Conservation (phyloP, 164 flowering plant species). For the Stephania yunnanensis region DNA sequence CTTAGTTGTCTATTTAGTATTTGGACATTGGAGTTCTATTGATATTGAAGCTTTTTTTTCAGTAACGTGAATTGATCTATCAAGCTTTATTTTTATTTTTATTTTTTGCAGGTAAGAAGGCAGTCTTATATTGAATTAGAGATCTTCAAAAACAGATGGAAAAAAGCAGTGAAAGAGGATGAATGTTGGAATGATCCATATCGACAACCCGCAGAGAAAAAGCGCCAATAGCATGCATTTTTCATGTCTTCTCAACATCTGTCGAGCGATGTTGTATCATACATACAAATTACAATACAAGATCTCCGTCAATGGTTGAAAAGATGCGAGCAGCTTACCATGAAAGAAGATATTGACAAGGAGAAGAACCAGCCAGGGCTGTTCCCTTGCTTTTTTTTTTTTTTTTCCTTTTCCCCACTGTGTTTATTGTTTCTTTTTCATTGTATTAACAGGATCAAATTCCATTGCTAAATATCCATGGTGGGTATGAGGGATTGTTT, state of each 20-base stretch:
- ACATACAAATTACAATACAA: not conserved
- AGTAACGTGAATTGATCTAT: not conserved
- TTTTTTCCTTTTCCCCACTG: not conserved
- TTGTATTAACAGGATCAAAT: no score
- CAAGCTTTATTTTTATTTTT: not conserved
- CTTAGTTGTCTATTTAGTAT: not conserved
- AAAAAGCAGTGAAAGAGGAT: constrained; percentile 54
- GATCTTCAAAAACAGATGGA: constrained; percentile 71
- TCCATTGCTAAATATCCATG: not conserved
- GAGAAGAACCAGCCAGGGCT: not conserved
- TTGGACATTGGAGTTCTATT: not conserved
- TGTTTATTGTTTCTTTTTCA: no score
- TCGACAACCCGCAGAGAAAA: constrained; percentile 20
- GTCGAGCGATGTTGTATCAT: not conserved
- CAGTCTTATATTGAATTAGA: constrained; percentile 63
- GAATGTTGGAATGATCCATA: constrained; percentile 79
- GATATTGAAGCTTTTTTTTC: not conserved
- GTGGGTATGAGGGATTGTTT: not conserved
- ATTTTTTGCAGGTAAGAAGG: constrained; percentile 56
- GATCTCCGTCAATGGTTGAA: not conserved
- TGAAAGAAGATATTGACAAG: not conserved
- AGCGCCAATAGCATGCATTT: constrained; percentile 5
- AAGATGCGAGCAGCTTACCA: not conserved
- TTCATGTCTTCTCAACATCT: not conserved
- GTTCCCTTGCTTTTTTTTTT: not conserved